A percentile compares a stretch with the other conserved stretches of the same genome.
phyloP scores from a whole-genome alignment of 2,329 filamentous ascomycete genomes.

The Aspergillus jensenii region DNA sequence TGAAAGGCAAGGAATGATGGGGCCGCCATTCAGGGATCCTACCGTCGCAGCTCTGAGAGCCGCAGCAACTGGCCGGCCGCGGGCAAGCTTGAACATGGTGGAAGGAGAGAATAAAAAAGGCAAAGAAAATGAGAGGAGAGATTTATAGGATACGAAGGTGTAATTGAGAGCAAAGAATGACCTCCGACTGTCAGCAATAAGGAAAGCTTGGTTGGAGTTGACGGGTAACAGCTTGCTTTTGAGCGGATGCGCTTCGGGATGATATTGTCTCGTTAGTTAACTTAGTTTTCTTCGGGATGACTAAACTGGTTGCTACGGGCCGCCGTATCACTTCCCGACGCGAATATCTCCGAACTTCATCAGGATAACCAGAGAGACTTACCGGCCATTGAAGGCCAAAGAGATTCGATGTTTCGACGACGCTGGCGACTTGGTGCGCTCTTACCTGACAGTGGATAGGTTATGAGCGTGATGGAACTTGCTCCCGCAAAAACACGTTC shows the following conservation, averaged over 20 bases:
- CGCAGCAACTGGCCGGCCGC: constrained; percentile 72
- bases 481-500: background rate
- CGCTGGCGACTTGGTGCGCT: background rate
- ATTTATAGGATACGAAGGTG: constrained; percentile 9
- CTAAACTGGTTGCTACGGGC: constrained; percentile 19
- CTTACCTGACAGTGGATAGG: background rate
- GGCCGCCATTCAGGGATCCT: constrained; percentile 36
- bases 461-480: background rate
- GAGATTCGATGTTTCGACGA: background rate
- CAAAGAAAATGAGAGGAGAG: constrained; percentile 21
- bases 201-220: constrained; percentile 11
- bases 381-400: background rate
- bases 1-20: background rate
- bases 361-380: background rate
- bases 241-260: constrained; percentile 30
- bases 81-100: constrained; percentile 85
- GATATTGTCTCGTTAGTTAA: constrained; percentile 19
- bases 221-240: constrained; percentile 38
- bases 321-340: constrained; percentile 24
- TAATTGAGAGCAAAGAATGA: constrained; percentile 12
- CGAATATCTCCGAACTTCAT: constrained; percentile 32
- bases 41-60: constrained; percentile 78
- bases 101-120: constrained; percentile 23
- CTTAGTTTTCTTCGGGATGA: constrained; percentile 27
- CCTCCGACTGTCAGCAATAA: constrained; percentile 17